phyloP scores from a whole-genome alignment of 495 filamentous ascomycete species.

The Astrocystis sublimbata region DNA sequence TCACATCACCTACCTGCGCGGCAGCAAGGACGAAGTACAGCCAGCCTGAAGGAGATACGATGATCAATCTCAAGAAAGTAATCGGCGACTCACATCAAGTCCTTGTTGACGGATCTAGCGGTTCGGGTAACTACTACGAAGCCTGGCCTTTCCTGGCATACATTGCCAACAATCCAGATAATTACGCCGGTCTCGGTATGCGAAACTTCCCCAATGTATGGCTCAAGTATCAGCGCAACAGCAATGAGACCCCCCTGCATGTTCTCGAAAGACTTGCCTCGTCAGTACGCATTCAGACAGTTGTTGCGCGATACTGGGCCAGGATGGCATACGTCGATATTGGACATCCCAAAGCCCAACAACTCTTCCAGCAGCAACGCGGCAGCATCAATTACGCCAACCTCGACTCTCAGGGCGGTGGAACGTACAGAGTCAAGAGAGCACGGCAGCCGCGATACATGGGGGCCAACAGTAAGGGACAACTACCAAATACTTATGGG shows the following conservation, averaged over 20 bases:
- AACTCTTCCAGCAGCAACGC: conserved; percentile 32
- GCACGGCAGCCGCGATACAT: conserved; percentile 46
- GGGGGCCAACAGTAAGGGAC: conserved; percentile 43
- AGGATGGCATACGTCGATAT: conserved; percentile 51
- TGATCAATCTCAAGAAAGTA: conserved; percentile 45
- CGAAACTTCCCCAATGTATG: conserved; percentile 41
- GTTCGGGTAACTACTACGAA: conserved; percentile 39
- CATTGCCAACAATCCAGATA: conserved; percentile 45
- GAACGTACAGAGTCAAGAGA: conserved; percentile 44
- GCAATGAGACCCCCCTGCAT: conserved; percentile 49
- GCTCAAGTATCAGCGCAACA: conserved; percentile 42
- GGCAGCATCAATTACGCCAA: conserved; percentile 44
- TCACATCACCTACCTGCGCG: conserved; percentile 40
- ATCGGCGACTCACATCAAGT: conserved; percentile 46
- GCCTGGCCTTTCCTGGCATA: conserved; percentile 46
- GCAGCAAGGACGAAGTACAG: conserved; percentile 29
- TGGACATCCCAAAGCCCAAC: conserved; percentile 39
- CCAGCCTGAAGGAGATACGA: conserved; percentile 36
- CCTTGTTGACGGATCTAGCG: conserved; percentile 43
- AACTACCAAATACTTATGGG: neutral
- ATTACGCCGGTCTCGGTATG: conserved; percentile 39
- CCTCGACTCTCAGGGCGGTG: conserved; percentile 37
- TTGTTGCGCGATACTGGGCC: conserved; percentile 49
- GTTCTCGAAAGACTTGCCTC: conserved; percentile 36
- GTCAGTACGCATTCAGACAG: conserved; percentile 35